These are phyloP conservation scores for Thecaphora thlaspeos DNA, from an alignment of 1,284 basidiomycete species.

Conservation along the genomic window DNA sequence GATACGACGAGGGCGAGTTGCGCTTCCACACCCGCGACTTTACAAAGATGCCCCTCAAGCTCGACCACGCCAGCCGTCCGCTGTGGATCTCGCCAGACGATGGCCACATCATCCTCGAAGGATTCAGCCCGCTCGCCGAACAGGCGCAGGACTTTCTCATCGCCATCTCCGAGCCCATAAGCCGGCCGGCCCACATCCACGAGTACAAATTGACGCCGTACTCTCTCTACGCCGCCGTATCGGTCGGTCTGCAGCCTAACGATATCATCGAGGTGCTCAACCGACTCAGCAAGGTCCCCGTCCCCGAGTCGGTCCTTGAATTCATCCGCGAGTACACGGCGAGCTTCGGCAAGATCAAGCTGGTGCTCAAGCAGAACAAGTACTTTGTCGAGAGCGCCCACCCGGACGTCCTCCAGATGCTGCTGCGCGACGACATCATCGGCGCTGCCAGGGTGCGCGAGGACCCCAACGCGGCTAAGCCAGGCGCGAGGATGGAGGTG, in stretches of 20 bases:
- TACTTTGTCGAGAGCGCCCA: constrained; percentile 57
- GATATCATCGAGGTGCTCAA: constrained; percentile 89
- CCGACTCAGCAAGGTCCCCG: constrained; percentile 55
- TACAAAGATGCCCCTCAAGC: constrained; percentile 52
- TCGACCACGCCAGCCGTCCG: constrained; percentile 51
- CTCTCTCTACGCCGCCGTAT: constrained; percentile 96
- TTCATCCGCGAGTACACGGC: constrained; percentile 55
- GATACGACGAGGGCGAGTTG: constrained; percentile 60
- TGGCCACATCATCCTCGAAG: constrained; percentile 55
- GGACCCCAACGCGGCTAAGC: constrained; percentile 29
- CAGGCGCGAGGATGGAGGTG: constrained; percentile 29
- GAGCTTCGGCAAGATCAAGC: constrained; percentile 57
- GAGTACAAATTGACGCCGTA: constrained; percentile 99
- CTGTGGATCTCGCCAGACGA: constrained; percentile 57
- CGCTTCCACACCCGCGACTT: constrained; percentile 68
- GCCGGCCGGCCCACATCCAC: constrained; percentile 95
- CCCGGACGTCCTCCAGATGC: constrained; percentile 51
- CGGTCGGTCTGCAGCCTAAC: constrained; percentile 93
- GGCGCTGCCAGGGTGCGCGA: constrained; percentile 44
- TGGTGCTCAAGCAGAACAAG: constrained; percentile 57
- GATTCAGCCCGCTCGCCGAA: constrained; percentile 76
- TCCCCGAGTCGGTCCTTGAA: constrained; percentile 49
- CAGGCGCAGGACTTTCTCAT: constrained; percentile 98
- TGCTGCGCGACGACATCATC: constrained; percentile 53
- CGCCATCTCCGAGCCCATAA: constrained; percentile 97